phyloP scores from a whole-genome alignment of 2,329 filamentous ascomycete species.

The Fusarium sp. region DNA sequence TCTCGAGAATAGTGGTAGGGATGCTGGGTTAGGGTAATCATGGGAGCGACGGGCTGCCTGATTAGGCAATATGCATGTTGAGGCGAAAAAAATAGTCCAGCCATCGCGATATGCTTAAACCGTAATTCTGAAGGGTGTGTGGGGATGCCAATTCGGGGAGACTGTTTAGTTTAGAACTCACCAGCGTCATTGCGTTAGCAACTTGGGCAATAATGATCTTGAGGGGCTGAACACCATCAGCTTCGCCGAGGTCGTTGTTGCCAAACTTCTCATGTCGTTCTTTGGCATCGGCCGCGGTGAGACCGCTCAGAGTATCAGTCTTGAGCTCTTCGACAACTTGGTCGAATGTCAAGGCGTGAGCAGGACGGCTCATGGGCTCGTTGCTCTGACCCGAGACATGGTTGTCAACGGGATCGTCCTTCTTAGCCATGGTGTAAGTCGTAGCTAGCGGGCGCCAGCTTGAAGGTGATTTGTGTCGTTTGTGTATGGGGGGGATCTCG shows the following conservation, averaged over 20 bases:
- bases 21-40: slow-evolving; percentile 50
- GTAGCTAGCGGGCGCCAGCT: slow-evolving; percentile 30
- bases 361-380: slow-evolving; percentile 61
- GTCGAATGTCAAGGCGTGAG: slow-evolving; percentile 64
- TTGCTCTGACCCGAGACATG: slow-evolving; percentile 52
- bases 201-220: slow-evolving; percentile 73
- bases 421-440: slow-evolving; percentile 34
- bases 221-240: slow-evolving; percentile 61
- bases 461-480: slow-evolving; percentile 4
- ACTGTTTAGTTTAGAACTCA: slow-evolving; percentile 45
- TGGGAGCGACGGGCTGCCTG: slow-evolving; percentile 56
- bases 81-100: slow-evolving; percentile 44
- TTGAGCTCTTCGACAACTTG: slow-evolving; percentile 64
- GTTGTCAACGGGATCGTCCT: slow-evolving; percentile 32
- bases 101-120: slow-evolving; percentile 31
- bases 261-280: slow-evolving; percentile 64
- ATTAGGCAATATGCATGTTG: slow-evolving; percentile 50
- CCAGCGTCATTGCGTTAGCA: slow-evolving; percentile 77
- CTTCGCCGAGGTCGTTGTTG: slow-evolving; percentile 65
- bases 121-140: slow-evolving; percentile 2
- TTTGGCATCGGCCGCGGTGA: slow-evolving; percentile 62
- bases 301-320: slow-evolving; percentile 64
- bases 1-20: slow-evolving; percentile 5
- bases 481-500: not conserved
- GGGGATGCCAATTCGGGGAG: not conserved